Percentiles rank a stretch among this genome's conserved stretches.
Evolutionary conservation across 345 rosid genomes (phyloP).

Genomic region (Hypericum perforatum): DNA sequence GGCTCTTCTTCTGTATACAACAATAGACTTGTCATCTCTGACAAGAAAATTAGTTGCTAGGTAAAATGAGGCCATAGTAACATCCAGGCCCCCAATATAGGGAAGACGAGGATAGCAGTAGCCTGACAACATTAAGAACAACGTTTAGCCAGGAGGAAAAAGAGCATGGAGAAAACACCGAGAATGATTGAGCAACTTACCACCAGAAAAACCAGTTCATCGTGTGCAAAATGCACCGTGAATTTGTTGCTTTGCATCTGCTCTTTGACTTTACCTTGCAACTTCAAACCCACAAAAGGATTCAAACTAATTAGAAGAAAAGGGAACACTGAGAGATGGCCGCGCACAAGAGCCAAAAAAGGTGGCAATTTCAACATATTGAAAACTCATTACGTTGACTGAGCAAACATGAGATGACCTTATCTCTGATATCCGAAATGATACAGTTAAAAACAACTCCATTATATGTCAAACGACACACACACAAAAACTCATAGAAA

Average conservation of each 20-base stretch:
- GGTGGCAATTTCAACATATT: too few relatives aligned
- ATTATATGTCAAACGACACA: too few relatives aligned
- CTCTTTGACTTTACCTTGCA: constrained; percentile 56
- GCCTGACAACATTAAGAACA: constrained; percentile 40
- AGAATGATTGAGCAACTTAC: constrained; percentile 24
- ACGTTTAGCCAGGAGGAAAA: not conserved
- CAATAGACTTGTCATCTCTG: too few relatives aligned
- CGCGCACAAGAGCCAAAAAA: too few relatives aligned
- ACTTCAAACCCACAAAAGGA: constrained; percentile 22
- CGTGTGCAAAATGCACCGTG: constrained; percentile 47
- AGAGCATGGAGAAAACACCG: not conserved
- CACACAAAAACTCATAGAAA: too few relatives aligned
- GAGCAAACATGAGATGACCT: not conserved
- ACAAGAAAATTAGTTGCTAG: constrained; percentile 4
- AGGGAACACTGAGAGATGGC: too few relatives aligned
- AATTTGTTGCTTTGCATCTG: constrained; percentile 54
- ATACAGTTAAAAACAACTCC: too few relatives aligned
- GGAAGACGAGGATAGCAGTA: constrained; percentile 59
- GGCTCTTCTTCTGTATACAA: too few relatives aligned
- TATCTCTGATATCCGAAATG: too few relatives aligned
- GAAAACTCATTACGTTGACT: too few relatives aligned
- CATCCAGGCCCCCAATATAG: constrained; percentile 54
- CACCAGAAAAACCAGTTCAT: constrained; percentile 64
- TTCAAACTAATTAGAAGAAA: not conserved
- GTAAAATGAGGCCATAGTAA: constrained; percentile 28